These are phyloP conservation scores for Trametes punicea DNA, from an alignment of 768 basidiomycete species.

Conservation along the genomic window DNA sequence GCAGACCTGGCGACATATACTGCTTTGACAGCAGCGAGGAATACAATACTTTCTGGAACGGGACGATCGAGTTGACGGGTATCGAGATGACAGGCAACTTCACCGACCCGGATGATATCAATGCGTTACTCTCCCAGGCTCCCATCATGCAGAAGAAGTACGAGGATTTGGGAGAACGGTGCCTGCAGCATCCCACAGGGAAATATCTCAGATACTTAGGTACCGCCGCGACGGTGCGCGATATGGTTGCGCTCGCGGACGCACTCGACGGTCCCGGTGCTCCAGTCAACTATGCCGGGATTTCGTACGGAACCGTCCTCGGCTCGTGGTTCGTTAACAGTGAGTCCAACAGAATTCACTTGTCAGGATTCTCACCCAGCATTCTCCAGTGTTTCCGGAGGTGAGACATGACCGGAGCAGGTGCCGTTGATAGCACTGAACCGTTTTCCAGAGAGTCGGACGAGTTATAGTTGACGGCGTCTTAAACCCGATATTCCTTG, in stretches of 20 bases:
- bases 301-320: slow-evolving; percentile 10
- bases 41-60: slow-evolving; percentile 2
- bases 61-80: slow-evolving; percentile 1
- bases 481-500: background rate
- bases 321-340: slow-evolving; percentile 11
- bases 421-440: background rate
- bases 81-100: slow-evolving; percentile 8
- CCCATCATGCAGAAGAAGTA: slow-evolving; percentile 11
- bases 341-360: background rate
- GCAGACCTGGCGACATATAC: slow-evolving; percentile 7
- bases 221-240: slow-evolving; percentile 5
- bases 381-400: slow-evolving; percentile 5
- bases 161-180: slow-evolving; percentile 1
- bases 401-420: background rate
- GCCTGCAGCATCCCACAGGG: background rate
- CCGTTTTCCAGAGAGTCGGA: slow-evolving; percentile 1
- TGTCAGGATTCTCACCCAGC: too few species aligned
- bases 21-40: slow-evolving; percentile 8
- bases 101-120: background rate
- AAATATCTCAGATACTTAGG: slow-evolving; percentile 9
- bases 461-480: slow-evolving; percentile 9
- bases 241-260: slow-evolving; percentile 8
- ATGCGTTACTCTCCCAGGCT: slow-evolving; percentile 2
- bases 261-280: slow-evolving; percentile 7
- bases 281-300: slow-evolving; percentile 4